Evolutionary conservation across 2,329 filamentous ascomycete genomes (phyloP).

Genomic region (Helicocarpus griseus): DNA sequence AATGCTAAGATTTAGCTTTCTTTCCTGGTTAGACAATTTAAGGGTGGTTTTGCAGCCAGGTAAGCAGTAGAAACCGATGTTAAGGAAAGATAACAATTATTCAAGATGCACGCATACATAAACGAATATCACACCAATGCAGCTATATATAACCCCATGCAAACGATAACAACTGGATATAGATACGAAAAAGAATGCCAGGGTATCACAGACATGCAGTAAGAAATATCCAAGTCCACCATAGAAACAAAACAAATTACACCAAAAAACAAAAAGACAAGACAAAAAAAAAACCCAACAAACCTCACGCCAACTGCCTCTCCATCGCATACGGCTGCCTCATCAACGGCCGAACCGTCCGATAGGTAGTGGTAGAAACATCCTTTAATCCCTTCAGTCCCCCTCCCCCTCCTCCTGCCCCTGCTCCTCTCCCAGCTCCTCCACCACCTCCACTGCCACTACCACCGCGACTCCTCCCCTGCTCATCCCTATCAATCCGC

Average conservation of each 20-base stretch:
- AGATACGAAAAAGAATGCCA: too few relatives aligned
- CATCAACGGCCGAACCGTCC: constrained; percentile 19
- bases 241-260: background rate
- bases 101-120: too few relatives aligned
- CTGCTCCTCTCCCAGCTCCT: background rate
- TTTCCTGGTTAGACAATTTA: too few relatives aligned
- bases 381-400: constrained; percentile 13
- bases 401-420: background rate
- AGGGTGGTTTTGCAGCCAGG: too few relatives aligned
- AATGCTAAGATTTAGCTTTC: too few relatives aligned
- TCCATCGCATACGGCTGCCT: constrained; percentile 27
- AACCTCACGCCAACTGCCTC: constrained; percentile 27
- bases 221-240: background rate
- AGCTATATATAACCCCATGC: too few relatives aligned
- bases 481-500: constrained; percentile 7
- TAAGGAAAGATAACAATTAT: too few relatives aligned
- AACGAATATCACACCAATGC: too few relatives aligned
- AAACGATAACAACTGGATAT: too few relatives aligned
- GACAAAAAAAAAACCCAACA: background rate
- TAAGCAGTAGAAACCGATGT: too few relatives aligned
- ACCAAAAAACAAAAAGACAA: background rate
- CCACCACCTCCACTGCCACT: background rate
- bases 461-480: background rate
- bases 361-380: constrained; percentile 17
- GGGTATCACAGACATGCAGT: too few relatives aligned